Conservation (phyloP, 441 rosid genomes). For the Aleurites moluccanus region DNA sequence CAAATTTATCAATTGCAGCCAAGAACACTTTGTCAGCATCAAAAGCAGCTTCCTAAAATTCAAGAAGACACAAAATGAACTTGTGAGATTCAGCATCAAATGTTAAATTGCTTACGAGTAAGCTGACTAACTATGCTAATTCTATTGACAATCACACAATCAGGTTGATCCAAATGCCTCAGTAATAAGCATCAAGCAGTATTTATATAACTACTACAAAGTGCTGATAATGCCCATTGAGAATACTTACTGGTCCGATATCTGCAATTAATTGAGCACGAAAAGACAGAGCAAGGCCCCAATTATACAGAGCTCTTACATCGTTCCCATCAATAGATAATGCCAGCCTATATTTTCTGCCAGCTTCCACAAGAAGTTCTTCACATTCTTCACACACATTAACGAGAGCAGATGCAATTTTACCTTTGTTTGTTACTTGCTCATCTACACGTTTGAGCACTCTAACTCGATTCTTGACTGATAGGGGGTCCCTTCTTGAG, state of each 20-base stretch:
- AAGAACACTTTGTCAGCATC: conserved; percentile 75
- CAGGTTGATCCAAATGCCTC: neutral
- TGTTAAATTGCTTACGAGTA: neutral
- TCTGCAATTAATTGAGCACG: conserved; percentile 74
- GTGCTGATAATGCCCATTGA: neutral
- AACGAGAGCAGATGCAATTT: conserved; percentile 45
- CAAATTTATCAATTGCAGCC: conserved; percentile 73
- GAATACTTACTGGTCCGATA: conserved; percentile 66
- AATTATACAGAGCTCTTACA: conserved; percentile 61
- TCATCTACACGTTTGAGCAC: conserved; percentile 31
- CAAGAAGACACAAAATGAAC: conserved; percentile 1
- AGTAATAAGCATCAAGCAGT: neutral
- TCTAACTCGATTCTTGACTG: conserved; percentile 30
- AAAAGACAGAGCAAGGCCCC: conserved; percentile 79
- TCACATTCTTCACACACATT: conserved; percentile 68
- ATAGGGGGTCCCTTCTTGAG: conserved; percentile 35
- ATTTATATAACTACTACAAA: neutral
- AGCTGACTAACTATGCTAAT: neutral
- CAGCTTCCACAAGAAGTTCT: conserved; percentile 67
- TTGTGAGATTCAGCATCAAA: conserved; percentile 11
- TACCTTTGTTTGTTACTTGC: conserved; percentile 33
- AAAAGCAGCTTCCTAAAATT: conserved; percentile 58
- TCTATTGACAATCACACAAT: neutral
- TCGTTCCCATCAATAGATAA: conserved; percentile 66
- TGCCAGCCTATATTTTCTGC: conserved; percentile 64